Evolutionary conservation across 2,329 filamentous ascomycete genomes (phyloP), one percentile per base, ranked within the genome.

Genomic region (Domatiomyces globalis): DNA sequence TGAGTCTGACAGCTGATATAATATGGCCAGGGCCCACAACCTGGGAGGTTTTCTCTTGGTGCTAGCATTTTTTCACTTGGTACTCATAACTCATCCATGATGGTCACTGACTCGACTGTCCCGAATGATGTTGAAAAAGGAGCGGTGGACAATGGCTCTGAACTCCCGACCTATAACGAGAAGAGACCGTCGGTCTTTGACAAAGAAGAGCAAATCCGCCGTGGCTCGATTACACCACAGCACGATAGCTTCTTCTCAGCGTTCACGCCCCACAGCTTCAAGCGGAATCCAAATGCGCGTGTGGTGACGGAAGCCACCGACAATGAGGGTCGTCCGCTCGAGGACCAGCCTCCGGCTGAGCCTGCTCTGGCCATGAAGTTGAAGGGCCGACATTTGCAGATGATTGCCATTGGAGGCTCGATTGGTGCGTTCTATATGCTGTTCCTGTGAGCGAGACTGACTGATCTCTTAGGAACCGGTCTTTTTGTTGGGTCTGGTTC

Each of bases 341-440:
- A 86, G 63, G 69, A 87, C 58, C 83, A 88, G 63, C 65, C 65
- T 50, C 69, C 15, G 74, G 74, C 44, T 89, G 87, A 1, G 84
- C 86, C 3, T 76, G 82, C 57, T 83, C 74, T 96, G 48, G 80
- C 84, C 48, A 76, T 88, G 62, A 83, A 81, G 65, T 70, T 94
- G 59, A 92, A 94, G 69, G 81, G 82, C 18, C 77, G 88, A 46
- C 90, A 96, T 72, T 65, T 95, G 64, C 89, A 95, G 71, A 95
- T 95, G 90, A 95, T 95, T 73, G 90, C 90, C 12, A 94, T 95
- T 59, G 88, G 88, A 61, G 88, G 88, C 44, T 90, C 85, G 5
- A 54, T 55, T 36, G 50, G 46, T 50, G 5, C 15, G 33, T 2
- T 39, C 10, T 39, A 15, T 39, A 12, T 39, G 33, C 33, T 15